Conservation (phyloP, 1,284 basidiomycete species). For the Leccinum pachyderme region DNA sequence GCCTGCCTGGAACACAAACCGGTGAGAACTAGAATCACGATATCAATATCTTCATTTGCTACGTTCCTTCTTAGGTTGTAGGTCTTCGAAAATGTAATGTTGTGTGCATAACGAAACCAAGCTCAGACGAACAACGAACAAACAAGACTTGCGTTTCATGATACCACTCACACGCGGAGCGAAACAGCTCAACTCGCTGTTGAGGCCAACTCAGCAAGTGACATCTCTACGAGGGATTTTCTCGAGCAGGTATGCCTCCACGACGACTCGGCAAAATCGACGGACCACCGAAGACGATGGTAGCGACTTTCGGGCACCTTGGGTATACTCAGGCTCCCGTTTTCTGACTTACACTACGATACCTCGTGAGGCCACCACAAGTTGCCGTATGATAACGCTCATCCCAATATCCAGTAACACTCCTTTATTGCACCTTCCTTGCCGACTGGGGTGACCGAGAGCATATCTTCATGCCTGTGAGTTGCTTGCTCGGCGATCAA, state of each 20-base stretch:
- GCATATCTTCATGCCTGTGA: slow-evolving; percentile 67
- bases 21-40: slow-evolving; percentile 6
- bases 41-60: neutral
- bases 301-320: slow-evolving; percentile 52
- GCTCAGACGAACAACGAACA: slow-evolving; percentile 2
- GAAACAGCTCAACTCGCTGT: slow-evolving; percentile 6
- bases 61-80: neutral
- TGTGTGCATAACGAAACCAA: neutral
- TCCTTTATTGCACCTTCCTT: slow-evolving; percentile 59
- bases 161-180: slow-evolving; percentile 9
- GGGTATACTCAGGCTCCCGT: slow-evolving; percentile 50
- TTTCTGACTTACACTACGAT: slow-evolving; percentile 48
- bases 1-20: neutral
- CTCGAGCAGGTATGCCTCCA: slow-evolving; percentile 18
- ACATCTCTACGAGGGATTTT: neutral
- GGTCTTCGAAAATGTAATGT: neutral
- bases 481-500: slow-evolving; percentile 23
- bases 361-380: slow-evolving; percentile 40
- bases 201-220: slow-evolving; percentile 3
- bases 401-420: slow-evolving; percentile 39
- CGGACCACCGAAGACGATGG: slow-evolving; percentile 18
- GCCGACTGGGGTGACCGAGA: slow-evolving; percentile 67
- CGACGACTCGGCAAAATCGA: slow-evolving; percentile 8
- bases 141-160: neutral
- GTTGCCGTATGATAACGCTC: neutral